Percentiles rank a stretch among this genome's conserved stretches.
These are phyloP conservation scores for Colletotrichum aenigma DNA, from an alignment of 2,329 filamentous ascomycete species.

Conservation along the genomic window DNA sequence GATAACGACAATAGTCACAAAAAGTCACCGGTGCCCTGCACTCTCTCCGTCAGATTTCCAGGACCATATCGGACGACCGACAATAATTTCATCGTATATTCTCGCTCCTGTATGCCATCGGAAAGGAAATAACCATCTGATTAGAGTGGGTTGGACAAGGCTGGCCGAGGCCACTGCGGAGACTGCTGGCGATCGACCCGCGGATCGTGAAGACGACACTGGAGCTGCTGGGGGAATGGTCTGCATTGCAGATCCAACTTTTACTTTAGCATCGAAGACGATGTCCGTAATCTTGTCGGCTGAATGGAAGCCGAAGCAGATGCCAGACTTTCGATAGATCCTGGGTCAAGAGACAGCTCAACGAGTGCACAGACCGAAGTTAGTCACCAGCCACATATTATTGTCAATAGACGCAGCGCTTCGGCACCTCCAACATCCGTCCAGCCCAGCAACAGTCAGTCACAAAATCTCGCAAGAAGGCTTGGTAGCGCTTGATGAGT, in stretches of 20 bases:
- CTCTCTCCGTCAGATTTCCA: not conserved
- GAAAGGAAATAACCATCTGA: not conserved
- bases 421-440: not conserved
- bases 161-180: not conserved
- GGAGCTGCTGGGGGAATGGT: not conserved
- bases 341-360: not conserved
- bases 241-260: not conserved
- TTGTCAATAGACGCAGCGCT: not conserved
- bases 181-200: not conserved
- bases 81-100: not conserved
- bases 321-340: not conserved
- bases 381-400: not conserved
- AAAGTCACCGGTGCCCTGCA: not conserved
- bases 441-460: not conserved
- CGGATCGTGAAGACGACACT: not conserved
- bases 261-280: not conserved
- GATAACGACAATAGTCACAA: too few species aligned
- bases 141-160: not conserved
- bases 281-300: not conserved
- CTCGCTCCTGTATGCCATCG: not conserved
- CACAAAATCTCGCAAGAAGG: not conserved
- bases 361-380: not conserved
- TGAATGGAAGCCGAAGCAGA: not conserved
- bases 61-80: not conserved
- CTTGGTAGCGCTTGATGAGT: not conserved